These are phyloP conservation scores for Chaetomium olivaceum DNA, from an alignment of 2,329 filamentous ascomycete species.

Conservation along the genomic window DNA sequence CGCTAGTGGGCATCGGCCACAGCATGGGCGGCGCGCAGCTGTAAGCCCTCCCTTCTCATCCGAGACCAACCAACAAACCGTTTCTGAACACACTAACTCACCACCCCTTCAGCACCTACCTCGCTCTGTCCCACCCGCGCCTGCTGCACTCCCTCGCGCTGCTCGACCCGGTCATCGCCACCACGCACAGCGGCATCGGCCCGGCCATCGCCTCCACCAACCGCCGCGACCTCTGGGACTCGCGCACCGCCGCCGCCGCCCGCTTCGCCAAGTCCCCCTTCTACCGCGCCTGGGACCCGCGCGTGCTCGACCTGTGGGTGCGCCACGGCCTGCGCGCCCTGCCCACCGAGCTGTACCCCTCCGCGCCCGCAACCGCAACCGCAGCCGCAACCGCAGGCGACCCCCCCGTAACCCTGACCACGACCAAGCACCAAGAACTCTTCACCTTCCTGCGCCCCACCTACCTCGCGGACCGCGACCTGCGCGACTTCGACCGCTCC, in stretches of 20 bases:
- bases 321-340: slow-evolving; percentile 72
- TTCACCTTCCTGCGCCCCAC: slow-evolving; percentile 71
- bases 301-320: slow-evolving; percentile 75
- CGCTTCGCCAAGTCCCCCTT: slow-evolving; percentile 70
- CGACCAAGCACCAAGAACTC: slow-evolving; percentile 86
- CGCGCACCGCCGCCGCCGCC: slow-evolving; percentile 64
- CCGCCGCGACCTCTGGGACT: slow-evolving; percentile 82
- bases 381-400: neutral
- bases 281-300: slow-evolving; percentile 78
- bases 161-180: slow-evolving; percentile 78
- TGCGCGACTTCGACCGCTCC: slow-evolving; percentile 43
- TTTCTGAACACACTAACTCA: neutral
- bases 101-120: slow-evolving; percentile 28
- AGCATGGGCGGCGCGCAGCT: slow-evolving; percentile 68
- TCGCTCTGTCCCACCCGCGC: slow-evolving; percentile 76
- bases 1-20: slow-evolving; percentile 82
- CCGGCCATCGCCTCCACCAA: slow-evolving; percentile 63
- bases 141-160: slow-evolving; percentile 74
- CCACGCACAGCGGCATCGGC: slow-evolving; percentile 39
- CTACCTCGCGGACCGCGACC: slow-evolving; percentile 38
- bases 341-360: slow-evolving; percentile 62
- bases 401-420: slow-evolving; percentile 61
- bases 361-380: slow-evolving; percentile 47
- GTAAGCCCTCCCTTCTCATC: neutral
- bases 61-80: no score